Conservation (phyloP, 495 filamentous ascomycete genomes). For the Hypoxylon crocopeplum region DNA sequence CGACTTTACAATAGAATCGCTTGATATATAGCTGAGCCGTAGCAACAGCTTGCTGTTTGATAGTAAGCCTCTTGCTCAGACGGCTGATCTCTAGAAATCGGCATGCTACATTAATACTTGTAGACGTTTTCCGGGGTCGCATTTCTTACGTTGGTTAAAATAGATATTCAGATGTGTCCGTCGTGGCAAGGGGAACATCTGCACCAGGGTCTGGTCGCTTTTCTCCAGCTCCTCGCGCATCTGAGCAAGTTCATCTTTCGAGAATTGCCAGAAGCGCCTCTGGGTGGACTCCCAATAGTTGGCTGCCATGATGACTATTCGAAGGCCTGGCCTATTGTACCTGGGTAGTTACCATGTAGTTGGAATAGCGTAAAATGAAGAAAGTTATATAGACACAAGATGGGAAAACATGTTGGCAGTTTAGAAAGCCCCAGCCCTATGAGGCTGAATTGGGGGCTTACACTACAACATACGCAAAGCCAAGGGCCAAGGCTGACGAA, state of each 20-base stretch:
- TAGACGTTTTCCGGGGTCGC: not conserved
- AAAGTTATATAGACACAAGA: constrained; percentile 8
- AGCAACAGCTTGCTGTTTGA: constrained; percentile 90
- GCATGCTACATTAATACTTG: constrained; percentile 13
- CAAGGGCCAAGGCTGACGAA: constrained; percentile 25
- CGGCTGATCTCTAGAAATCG: constrained; percentile 71
- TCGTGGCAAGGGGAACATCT: constrained; percentile 82
- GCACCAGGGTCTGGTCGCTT: constrained; percentile 71
- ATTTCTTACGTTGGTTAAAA: constrained; percentile 80
- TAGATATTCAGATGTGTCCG: constrained; percentile 85
- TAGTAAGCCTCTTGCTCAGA: constrained; percentile 77
- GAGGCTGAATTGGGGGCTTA: constrained; percentile 26
- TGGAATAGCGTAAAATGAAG: not conserved
- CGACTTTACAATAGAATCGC: constrained; percentile 89
- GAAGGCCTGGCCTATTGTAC: constrained; percentile 3
- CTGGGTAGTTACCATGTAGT: not conserved
- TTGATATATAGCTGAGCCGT: constrained; percentile 95
- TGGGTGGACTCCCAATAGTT: constrained; percentile 98
- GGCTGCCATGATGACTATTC: constrained; percentile 73
- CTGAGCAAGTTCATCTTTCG: constrained; percentile 75
- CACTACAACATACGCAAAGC: too few relatives aligned
- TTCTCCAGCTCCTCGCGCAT: constrained; percentile 76
- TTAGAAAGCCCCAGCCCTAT: constrained; percentile 16
- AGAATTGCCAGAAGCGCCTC: constrained; percentile 86
- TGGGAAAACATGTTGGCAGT: constrained; percentile 10